These are phyloP conservation scores for Hypoxylon sp. DNA, from an alignment of 2,329 filamentous ascomycete species.

Conservation along the genomic window DNA sequence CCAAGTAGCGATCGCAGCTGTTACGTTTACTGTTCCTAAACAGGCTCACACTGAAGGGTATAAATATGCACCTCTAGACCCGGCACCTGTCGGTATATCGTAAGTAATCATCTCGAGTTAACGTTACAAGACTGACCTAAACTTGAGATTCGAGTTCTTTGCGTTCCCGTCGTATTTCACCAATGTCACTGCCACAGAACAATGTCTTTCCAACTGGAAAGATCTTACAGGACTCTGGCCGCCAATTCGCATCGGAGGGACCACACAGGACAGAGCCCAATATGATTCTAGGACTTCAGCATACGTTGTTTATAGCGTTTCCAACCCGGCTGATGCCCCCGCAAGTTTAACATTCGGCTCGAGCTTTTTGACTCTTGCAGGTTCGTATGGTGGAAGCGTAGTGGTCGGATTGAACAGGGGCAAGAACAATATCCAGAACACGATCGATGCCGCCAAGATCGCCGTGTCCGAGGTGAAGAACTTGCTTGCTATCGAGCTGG, in stretches of 20 bases:
- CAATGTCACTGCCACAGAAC: slow-evolving; percentile 64
- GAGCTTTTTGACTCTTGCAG: slow-evolving; percentile 66
- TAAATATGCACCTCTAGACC: slow-evolving; percentile 55
- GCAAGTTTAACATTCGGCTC: slow-evolving; percentile 66
- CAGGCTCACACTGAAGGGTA: slow-evolving; percentile 47
- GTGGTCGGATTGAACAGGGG: slow-evolving; percentile 69
- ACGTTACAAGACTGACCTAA: slow-evolving; percentile 9
- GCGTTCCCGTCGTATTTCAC: slow-evolving; percentile 68
- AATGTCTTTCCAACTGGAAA: slow-evolving; percentile 67
- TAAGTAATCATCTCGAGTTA: slow-evolving; percentile 48
- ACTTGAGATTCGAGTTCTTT: slow-evolving; percentile 67
- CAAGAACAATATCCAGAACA: slow-evolving; percentile 67
- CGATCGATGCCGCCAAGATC: slow-evolving; percentile 64
- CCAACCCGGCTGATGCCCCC: slow-evolving; percentile 63
- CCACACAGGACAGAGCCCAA: slow-evolving; percentile 69
- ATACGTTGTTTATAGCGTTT: slow-evolving; percentile 67
- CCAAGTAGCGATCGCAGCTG: slow-evolving; percentile 38
- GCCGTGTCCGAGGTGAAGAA: slow-evolving; percentile 63
- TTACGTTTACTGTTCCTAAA: slow-evolving; percentile 56
- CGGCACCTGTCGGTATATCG: slow-evolving; percentile 63
- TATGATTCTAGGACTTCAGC: slow-evolving; percentile 63
- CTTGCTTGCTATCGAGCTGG: slow-evolving; percentile 68
- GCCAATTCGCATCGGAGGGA: slow-evolving; percentile 70
- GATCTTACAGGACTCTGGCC: slow-evolving; percentile 66
- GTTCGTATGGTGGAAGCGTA: slow-evolving; percentile 64